Evolutionary conservation across 345 rosid genomes (phyloP), one percentile per base, ranked within the genome.

Genomic region (Populus davidiana): DNA sequence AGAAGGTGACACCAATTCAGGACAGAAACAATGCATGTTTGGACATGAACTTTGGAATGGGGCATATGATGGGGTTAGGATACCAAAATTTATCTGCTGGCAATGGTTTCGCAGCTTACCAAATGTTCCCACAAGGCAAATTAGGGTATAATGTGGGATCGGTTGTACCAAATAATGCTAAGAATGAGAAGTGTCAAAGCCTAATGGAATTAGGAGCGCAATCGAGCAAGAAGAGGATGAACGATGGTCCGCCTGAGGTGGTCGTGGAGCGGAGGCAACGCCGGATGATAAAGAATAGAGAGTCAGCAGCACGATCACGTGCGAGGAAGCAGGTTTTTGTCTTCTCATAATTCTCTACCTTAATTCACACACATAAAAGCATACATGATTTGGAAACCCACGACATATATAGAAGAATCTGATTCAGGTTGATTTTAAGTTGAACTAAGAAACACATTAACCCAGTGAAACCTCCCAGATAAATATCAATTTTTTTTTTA

Each of bases 221-320:
- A 1, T 83, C 87, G 72, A 78, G 50, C 79, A 87, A 80, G 72
- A 89, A 87, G 81, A 91, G 93, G 69, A 81, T 87, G 18, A 70
- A 84, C 7, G 96, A 94, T 17, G 92, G 97, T 70, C 92, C 91
- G 1, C 92, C 85, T 0, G 95, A 94, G 78, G 82, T 95, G 14
- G 88, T 87, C 54, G 90, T 89, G 61, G 98, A 95, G 84, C 85
- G 97, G 68, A 86, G 95, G 77, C 98, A 90, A 52, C 91, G 95
- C 0, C 83, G 98, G 78, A 93, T 95, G 97, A 95, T 95, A 11
- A 93, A 95, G 88, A 95, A 95, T 71, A 86, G 96, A 8, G 99
- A 95, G 71, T 95, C 99, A 0, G 99, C 97, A 2, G 97, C 98
- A 21, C 75, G 99, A 41, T 95, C 99, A n/a, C 88, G 99, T 13